phyloP scores from a whole-genome alignment of 305 asterid species.

The Fraxinus xanthoxyloides region DNA sequence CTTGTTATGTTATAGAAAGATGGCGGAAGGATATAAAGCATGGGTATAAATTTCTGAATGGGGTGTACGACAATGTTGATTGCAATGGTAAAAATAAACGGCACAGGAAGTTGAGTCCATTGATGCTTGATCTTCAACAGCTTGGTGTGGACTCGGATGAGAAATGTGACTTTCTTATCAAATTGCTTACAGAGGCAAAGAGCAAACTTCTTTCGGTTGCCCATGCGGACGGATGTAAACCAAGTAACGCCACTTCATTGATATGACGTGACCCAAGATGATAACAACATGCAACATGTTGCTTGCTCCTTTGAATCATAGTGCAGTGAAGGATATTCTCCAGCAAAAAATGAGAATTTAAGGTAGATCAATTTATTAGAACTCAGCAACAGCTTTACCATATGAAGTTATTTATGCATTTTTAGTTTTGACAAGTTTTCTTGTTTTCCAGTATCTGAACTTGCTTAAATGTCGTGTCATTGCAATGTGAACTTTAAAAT shows the following conservation, averaged over 20 bases:
- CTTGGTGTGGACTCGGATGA: background rate
- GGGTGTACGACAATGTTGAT: background rate
- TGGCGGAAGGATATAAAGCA: background rate
- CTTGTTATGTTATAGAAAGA: background rate
- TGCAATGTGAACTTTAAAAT: background rate
- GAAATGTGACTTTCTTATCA: background rate
- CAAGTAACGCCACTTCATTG: background rate
- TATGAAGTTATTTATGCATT: background rate
- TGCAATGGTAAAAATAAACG: background rate
- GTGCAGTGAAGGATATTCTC: background rate
- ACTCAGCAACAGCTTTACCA: background rate
- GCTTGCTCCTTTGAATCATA: background rate
- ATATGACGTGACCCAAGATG: background rate
- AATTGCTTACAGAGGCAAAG: constrained; percentile 1
- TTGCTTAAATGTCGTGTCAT: background rate
- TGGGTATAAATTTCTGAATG: background rate
- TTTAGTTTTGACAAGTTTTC: background rate
- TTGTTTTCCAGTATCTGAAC: background rate
- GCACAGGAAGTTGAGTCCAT: background rate
- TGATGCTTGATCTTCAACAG: constrained; percentile 1
- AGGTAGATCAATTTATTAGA: background rate
- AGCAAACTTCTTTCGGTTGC: background rate
- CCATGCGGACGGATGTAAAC: background rate
- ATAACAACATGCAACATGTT: background rate
- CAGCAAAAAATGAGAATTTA: background rate